Percentiles rank a stretch among this genome's conserved stretches.
Conservation (phyloP, 106 monocot genomes). For the Amphibolis antarctica region DNA sequence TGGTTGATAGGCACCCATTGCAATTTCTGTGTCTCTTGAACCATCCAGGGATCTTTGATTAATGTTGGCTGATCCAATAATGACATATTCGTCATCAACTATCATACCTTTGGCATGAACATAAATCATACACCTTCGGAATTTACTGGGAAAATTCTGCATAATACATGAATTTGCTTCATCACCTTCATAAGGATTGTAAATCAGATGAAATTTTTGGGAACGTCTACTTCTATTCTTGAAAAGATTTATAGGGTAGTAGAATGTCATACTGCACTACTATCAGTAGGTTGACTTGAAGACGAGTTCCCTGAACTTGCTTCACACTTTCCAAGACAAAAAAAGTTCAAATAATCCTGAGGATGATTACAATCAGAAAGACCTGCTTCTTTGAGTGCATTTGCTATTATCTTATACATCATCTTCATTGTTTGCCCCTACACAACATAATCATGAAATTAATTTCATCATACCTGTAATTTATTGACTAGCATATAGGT, state of each 20-base stretch:
- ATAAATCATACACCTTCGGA: constrained; percentile 75
- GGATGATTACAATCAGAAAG: constrained; percentile 49
- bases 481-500: too few species aligned
- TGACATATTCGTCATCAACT: constrained; percentile 50
- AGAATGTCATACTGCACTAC: constrained; percentile 26
- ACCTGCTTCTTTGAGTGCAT: constrained; percentile 46
- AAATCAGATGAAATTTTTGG: background rate
- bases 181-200: background rate
- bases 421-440: constrained; percentile 83
- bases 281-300: constrained; percentile 22
- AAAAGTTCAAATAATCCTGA: constrained; percentile 75
- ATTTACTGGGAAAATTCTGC: constrained; percentile 32
- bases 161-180: background rate
- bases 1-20: constrained; percentile 60
- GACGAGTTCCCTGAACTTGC: constrained; percentile 7
- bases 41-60: constrained; percentile 55
- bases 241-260: background rate
- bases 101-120: constrained; percentile 59
- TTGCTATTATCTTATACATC: constrained; percentile 66
- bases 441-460: background rate
- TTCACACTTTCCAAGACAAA: constrained; percentile 85
- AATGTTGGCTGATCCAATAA: constrained; percentile 55
- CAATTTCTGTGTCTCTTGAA: constrained; percentile 57
- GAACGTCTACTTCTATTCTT: background rate
- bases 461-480: too few species aligned